Evolutionary conservation across 352 stramenopile genomes (phyloP), one percentile per base, ranked within the genome.

Genomic region (Pythium periplocum): DNA sequence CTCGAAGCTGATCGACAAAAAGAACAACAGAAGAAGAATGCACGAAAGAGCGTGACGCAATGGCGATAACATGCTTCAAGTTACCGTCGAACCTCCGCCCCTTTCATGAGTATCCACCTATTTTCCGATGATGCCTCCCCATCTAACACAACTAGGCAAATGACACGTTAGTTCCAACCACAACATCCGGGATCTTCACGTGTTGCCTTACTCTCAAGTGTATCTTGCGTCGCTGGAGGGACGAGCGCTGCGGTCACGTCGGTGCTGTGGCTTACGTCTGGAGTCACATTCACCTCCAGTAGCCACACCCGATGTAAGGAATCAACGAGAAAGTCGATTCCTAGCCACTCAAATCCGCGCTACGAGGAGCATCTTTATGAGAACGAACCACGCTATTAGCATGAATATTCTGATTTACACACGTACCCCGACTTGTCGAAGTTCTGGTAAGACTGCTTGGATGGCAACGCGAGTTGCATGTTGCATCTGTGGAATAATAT

Each of bases 241-340:
- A 78, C 82, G 6, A 93, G 44, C 4, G 66, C 55, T 11, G 67
- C 69, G 0, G 78, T 90, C 32, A 90, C 62, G 4, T 32, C 30
- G 0, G 79, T 90, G 53, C 81, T 92, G 56, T 91, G 81, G 60
- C 81, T 94, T 7, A 95, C 71, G 53, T 96, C 86, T 0, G 86
- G 86, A 59, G 81, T 94, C 5, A 96, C 83, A 53, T 96, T 96
- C 12, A 93, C 86, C 45, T 96, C 86, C 2, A 96, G 64, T 4
- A 96, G 68, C 83, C 81, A 93, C 26, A 82, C 70, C 6, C 48
- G 58, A 17, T 78, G 45, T 26, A 62, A 53, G 32, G 78, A 67
- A 33, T 91, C 84, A 7, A 96, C 51, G 37, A 96, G 45, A 36
- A 94, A 90, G 57, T 95, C 85, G 32, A 93, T 80, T 0, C 85